phyloP scores from a whole-genome alignment of 2,329 filamentous ascomycete genomes.

The Xylariomycetidae sp. region DNA sequence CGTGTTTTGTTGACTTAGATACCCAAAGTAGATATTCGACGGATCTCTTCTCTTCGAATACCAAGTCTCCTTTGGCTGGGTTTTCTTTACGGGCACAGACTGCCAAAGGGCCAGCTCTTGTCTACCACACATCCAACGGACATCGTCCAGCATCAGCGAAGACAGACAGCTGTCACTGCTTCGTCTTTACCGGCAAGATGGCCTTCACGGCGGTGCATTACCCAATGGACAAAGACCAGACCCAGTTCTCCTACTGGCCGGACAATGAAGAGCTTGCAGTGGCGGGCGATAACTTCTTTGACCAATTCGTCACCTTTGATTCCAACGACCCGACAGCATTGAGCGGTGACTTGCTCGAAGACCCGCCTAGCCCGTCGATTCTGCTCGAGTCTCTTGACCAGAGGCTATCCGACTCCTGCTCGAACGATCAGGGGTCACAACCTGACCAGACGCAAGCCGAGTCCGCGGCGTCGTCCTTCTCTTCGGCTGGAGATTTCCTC shows the following conservation, averaged over 20 bases:
- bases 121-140: no score
- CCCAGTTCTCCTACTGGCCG: slow-evolving; percentile 21
- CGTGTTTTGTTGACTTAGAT: slow-evolving; percentile 27
- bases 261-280: slow-evolving; percentile 23
- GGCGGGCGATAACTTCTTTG: slow-evolving; percentile 26
- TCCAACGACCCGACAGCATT: slow-evolving; percentile 16
- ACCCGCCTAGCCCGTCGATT: slow-evolving; percentile 26
- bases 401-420: slow-evolving; percentile 13
- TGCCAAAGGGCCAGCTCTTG: no score
- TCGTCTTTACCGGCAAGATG: slow-evolving; percentile 18
- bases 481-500: no score
- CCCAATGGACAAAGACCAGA: slow-evolving; percentile 26
- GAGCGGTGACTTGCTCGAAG: slow-evolving; percentile 15
- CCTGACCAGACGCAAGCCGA: slow-evolving; percentile 10
- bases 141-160: neutral
- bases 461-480: slow-evolving; percentile 7
- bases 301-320: slow-evolving; percentile 29
- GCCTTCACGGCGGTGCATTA: slow-evolving; percentile 24
- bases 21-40: slow-evolving; percentile 20
- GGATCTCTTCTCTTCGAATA: slow-evolving; percentile 10
- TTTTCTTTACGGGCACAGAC: no score
- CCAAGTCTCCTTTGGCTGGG: slow-evolving; percentile 9
- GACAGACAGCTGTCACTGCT: no score
- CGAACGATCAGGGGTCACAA: slow-evolving; percentile 15
- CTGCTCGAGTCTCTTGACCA: slow-evolving; percentile 23